phyloP scores from a whole-genome alignment of 1,139 yeast genomes.

The Suhomyces bribrorum region DNA sequence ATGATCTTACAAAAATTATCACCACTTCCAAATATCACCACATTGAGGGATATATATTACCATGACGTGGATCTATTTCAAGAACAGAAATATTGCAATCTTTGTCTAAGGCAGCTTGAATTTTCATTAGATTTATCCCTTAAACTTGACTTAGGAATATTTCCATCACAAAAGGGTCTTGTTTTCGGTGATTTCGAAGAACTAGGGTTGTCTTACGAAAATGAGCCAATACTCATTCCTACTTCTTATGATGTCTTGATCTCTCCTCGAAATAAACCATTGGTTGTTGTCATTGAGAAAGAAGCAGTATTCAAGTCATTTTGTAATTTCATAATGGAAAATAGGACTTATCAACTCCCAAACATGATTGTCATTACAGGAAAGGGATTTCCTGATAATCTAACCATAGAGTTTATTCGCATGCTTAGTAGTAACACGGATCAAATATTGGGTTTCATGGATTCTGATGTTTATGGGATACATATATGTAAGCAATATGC shows the following conservation, averaged over 20 bases:
- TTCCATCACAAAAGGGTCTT: conserved; percentile 66
- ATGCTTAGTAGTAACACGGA: conserved; percentile 14
- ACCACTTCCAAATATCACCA: conserved; percentile 27
- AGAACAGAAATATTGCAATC: conserved; percentile 48
- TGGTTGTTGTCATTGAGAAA: conserved; percentile 62
- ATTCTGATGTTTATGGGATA: conserved; percentile 72
- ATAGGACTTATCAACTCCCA: conserved; percentile 9
- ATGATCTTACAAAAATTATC: conserved; percentile 21
- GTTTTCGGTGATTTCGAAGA: conserved; percentile 40
- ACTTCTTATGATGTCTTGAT: neutral
- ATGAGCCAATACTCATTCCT: conserved; percentile 32
- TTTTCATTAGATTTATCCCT: conserved; percentile 26
- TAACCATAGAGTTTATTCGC: conserved; percentile 31
- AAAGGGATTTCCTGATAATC: conserved; percentile 62
- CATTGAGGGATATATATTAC: conserved; percentile 67
- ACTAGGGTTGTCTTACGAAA: conserved; percentile 12
- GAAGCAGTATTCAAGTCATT: conserved; percentile 53
- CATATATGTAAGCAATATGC: conserved; percentile 47
- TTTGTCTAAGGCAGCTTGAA: conserved; percentile 37
- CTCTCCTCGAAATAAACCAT: neutral
- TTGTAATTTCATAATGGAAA: conserved; percentile 20
- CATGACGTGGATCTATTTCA: conserved; percentile 59
- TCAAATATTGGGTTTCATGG: conserved; percentile 36
- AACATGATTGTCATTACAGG: conserved; percentile 52
- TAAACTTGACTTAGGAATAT: conserved; percentile 40